These are phyloP conservation scores for Penicillium taxi DNA, from an alignment of 495 filamentous ascomycete genomes.

Conservation along the genomic window DNA sequence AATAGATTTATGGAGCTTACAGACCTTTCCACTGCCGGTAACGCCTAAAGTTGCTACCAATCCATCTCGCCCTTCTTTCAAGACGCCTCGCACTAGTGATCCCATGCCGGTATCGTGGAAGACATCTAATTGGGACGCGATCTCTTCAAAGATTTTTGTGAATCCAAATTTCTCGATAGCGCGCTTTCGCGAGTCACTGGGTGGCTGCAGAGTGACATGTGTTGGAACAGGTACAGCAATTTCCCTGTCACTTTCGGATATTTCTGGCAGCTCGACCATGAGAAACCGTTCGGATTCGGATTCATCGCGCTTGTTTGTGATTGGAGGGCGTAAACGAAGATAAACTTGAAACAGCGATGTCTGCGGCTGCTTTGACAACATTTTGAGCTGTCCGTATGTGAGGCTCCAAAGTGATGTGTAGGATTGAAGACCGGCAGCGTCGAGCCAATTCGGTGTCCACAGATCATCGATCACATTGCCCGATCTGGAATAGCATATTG, in stretches of 20 bases:
- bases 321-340: conserved; percentile 76
- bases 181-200: conserved; percentile 66
- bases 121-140: conserved; percentile 72
- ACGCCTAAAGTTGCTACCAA: conserved; percentile 88
- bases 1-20: too few species aligned
- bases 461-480: conserved; percentile 13
- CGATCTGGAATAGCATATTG: conserved; percentile 3
- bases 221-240: conserved; percentile 48
- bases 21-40: conserved; percentile 91
- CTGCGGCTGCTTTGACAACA: conserved; percentile 38
- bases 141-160: conserved; percentile 85
- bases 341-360: conserved; percentile 83
- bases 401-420: conserved; percentile 8
- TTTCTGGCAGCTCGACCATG: conserved; percentile 55
- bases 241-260: conserved; percentile 18
- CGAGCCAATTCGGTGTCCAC: conserved; percentile 9
- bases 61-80: conserved; percentile 78
- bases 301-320: conserved; percentile 25
- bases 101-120: conserved; percentile 77
- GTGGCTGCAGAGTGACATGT: conserved; percentile 83
- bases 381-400: conserved; percentile 9
- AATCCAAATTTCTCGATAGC: conserved; percentile 92
- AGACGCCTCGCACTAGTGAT: conserved; percentile 66
- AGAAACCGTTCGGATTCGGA: conserved; percentile 69
- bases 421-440: conserved; percentile 7